A percentile compares a stretch with the other conserved stretches of the same genome.
phyloP scores from a whole-genome alignment of 2,329 filamentous ascomycete genomes.

The Penicillium hordei region DNA sequence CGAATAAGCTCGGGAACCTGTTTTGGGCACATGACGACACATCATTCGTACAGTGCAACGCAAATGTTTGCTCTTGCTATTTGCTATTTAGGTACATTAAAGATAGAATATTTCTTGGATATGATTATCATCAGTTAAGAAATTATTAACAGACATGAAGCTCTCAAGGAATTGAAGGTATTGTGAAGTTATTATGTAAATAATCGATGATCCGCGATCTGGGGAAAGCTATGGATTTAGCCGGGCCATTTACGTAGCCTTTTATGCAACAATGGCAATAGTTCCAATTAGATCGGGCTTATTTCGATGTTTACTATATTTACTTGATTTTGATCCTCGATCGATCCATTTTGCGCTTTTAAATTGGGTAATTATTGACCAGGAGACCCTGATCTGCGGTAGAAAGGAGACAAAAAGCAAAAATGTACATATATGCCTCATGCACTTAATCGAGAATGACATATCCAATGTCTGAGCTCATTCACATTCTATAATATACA shows the following conservation, averaged over 20 bases:
- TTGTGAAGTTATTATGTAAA: not conserved
- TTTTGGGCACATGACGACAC: constrained; percentile 16
- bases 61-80: not conserved
- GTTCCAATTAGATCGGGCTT: not conserved
- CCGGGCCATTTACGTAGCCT: not conserved
- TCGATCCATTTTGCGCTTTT: not conserved
- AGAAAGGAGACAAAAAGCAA: constrained; percentile 1
- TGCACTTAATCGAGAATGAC: constrained; percentile 1
- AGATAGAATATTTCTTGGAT: not conserved
- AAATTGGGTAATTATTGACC: not conserved
- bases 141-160: not conserved
- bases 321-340: not conserved
- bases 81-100: not conserved
- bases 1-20: constrained; percentile 5
- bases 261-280: constrained; percentile 1
- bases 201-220: constrained; percentile 1
- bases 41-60: not conserved
- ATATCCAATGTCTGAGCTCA: not conserved
- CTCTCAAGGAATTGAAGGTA: not conserved
- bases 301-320: not conserved
- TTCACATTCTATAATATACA: not conserved
- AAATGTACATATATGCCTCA: constrained; percentile 9
- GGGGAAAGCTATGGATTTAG: constrained; percentile 10
- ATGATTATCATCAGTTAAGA: not conserved
- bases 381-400: not conserved